A percentile compares a stretch with the other conserved stretches of the same genome.
These are phyloP conservation scores for Monosporascus ibericus DNA, from an alignment of 2,329 filamentous ascomycete genomes.

Conservation along the genomic window DNA sequence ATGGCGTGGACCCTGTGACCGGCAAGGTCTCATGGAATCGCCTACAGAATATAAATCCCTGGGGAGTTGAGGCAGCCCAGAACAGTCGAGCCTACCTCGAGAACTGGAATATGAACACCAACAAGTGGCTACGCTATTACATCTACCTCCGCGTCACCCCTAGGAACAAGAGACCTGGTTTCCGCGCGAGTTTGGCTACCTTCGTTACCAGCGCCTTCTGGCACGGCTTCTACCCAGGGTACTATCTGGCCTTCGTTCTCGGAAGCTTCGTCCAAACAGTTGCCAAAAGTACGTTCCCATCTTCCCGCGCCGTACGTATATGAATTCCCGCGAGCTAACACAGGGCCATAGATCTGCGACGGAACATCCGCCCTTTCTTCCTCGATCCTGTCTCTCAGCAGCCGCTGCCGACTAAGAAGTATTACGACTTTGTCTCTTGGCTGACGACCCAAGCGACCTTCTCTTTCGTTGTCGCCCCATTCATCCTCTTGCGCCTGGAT, in stretches of 20 bases:
- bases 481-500: conserved; percentile 70
- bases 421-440: conserved; percentile 77
- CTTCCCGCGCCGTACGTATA: background rate
- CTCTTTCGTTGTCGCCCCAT: conserved; percentile 76
- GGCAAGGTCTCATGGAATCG: conserved; percentile 85
- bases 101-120: conserved; percentile 98
- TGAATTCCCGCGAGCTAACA: conserved; percentile 8
- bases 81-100: conserved; percentile 90
- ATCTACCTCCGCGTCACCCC: conserved; percentile 93
- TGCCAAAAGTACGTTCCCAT: conserved; percentile 73
- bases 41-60: conserved; percentile 81
- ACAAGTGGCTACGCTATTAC: conserved; percentile 93
- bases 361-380: conserved; percentile 88
- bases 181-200: conserved; percentile 87
- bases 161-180: conserved; percentile 91
- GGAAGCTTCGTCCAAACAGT: conserved; percentile 88
- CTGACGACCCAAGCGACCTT: conserved; percentile 76
- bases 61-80: conserved; percentile 81
- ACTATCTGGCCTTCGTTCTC: conserved; percentile 85
- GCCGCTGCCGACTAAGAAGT: conserved; percentile 66
- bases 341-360: conserved; percentile 67
- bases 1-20: conserved; percentile 78
- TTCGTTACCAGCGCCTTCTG: conserved; percentile 93
- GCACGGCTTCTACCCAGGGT: conserved; percentile 97
- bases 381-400: conserved; percentile 67